A percentile compares a stretch with the other conserved stretches of the same genome.
Conservation (phyloP, 352 stramenopile species). For the Pythium oligandrum region DNA sequence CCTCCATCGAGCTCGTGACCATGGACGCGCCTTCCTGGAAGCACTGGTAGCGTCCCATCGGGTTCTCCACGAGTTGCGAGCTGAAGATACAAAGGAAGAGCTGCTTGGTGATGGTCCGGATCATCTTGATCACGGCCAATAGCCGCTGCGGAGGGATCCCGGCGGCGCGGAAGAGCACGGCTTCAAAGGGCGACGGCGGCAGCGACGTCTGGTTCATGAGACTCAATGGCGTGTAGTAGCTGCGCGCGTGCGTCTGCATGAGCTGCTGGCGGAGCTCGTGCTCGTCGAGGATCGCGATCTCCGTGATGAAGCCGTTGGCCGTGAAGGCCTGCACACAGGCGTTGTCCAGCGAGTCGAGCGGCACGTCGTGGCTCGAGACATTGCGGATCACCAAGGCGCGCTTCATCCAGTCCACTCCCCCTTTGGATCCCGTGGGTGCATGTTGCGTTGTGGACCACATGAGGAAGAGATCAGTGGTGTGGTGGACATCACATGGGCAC, state of each 20-base stretch:
- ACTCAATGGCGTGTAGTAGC: conserved; percentile 10
- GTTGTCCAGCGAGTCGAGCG: conserved; percentile 69
- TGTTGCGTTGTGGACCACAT: too few species aligned
- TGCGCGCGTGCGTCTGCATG: conserved; percentile 43
- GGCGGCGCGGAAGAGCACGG: conserved; percentile 57
- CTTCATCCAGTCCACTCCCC: conserved; percentile 38
- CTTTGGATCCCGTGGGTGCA: too few species aligned
- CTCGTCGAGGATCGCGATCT: conserved; percentile 62
- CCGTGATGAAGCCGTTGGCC: conserved; percentile 64
- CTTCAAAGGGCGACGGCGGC: conserved; percentile 42
- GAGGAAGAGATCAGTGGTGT: neutral
- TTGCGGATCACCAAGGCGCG: conserved; percentile 74
- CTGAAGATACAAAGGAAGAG: conserved; percentile 86
- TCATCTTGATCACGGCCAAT: conserved; percentile 45
- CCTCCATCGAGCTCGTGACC: conserved; percentile 69
- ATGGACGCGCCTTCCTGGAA: conserved; percentile 78
- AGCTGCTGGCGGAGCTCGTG: conserved; percentile 50
- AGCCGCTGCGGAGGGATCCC: conserved; percentile 47
- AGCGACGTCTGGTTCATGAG: conserved; percentile 16
- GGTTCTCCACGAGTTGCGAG: conserved; percentile 63
- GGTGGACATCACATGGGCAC: neutral
- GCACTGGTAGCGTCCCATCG: conserved; percentile 66
- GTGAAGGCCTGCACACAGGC: conserved; percentile 69
- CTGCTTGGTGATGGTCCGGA: conserved; percentile 74
- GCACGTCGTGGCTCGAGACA: conserved; percentile 63